These are phyloP conservation scores for Fusarium sp. DNA, from an alignment of 2,329 filamentous ascomycete genomes.

Conservation along the genomic window DNA sequence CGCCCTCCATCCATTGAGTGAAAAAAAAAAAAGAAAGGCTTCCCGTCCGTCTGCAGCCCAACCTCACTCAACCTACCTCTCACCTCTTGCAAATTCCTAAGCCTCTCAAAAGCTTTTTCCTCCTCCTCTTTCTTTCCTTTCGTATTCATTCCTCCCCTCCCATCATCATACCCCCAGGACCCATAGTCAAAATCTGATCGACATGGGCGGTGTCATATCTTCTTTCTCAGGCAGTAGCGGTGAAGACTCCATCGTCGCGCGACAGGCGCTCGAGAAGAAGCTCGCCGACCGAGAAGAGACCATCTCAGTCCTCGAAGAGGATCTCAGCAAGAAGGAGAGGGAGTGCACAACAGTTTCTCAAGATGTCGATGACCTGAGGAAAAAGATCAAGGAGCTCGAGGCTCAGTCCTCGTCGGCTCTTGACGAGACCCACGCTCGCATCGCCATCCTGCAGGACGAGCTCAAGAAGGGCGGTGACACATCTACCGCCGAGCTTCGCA, in stretches of 20 bases:
- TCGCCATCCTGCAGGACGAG: slow-evolving; percentile 49
- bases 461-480: slow-evolving; percentile 44
- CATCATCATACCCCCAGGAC: slow-evolving; percentile 18
- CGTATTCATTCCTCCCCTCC: slow-evolving; percentile 6
- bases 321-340: slow-evolving; percentile 51
- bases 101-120: not conserved
- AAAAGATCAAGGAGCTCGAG: slow-evolving; percentile 51
- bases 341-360: slow-evolving; percentile 46
- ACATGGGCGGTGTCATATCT: slow-evolving; percentile 54
- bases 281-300: slow-evolving; percentile 51
- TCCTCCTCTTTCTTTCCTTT: slow-evolving; percentile 2
- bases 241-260: slow-evolving; percentile 44
- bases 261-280: slow-evolving; percentile 50
- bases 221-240: slow-evolving; percentile 49
- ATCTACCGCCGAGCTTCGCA: slow-evolving; percentile 39
- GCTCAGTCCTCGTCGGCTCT: slow-evolving; percentile 44
- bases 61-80: slow-evolving; percentile 24
- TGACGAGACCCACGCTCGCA: slow-evolving; percentile 46
- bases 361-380: slow-evolving; percentile 50
- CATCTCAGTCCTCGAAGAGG: slow-evolving; percentile 46
- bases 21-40: slow-evolving; percentile 17
- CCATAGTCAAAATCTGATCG: slow-evolving; percentile 36
- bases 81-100: slow-evolving; percentile 22
- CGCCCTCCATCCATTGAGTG: slow-evolving; percentile 13
- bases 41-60: slow-evolving; percentile 26